Evolutionary conservation across 768 basidiomycete genomes (phyloP).

Genomic region (Serpula lacrymans): DNA sequence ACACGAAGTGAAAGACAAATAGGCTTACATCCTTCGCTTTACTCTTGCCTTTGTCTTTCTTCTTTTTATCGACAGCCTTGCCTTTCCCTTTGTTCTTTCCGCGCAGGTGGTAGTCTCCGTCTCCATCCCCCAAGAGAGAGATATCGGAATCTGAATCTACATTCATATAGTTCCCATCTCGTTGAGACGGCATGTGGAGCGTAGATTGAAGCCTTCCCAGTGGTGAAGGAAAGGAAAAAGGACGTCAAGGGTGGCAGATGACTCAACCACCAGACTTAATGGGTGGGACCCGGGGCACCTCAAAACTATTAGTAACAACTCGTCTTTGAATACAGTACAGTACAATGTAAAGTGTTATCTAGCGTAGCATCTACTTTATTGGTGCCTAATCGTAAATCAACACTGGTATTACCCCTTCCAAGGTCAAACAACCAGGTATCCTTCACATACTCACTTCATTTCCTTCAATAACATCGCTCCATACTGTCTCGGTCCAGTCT

Average conservation of each 20-base stretch:
- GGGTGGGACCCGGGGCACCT: too few species aligned
- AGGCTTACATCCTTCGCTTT: constrained; percentile 31
- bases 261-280: too few species aligned
- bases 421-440: neutral
- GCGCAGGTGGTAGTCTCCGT: constrained; percentile 33
- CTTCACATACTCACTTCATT: too few species aligned
- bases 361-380: too few species aligned
- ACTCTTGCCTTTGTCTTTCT: constrained; percentile 48
- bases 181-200: constrained; percentile 8
- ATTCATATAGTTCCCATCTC: constrained; percentile 42
- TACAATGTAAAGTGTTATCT: too few species aligned
- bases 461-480: constrained; percentile 42
- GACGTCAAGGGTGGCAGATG: too few species aligned
- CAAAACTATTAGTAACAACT: too few species aligned
- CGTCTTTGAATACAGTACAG: too few species aligned
- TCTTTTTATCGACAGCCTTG: constrained; percentile 49
- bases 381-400: neutral
- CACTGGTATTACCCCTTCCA: neutral
- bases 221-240: too few species aligned
- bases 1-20: constrained; percentile 2
- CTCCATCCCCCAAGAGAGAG: constrained; percentile 53
- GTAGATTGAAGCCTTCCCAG: too few species aligned
- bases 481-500: constrained; percentile 54
- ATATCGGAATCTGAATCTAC: constrained; percentile 73
- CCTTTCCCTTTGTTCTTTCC: constrained; percentile 56